Evolutionary conservation across 2,329 filamentous ascomycete genomes (phyloP), one percentile per base, ranked within the genome.

Genomic region (Elsinoe ampelina): DNA sequence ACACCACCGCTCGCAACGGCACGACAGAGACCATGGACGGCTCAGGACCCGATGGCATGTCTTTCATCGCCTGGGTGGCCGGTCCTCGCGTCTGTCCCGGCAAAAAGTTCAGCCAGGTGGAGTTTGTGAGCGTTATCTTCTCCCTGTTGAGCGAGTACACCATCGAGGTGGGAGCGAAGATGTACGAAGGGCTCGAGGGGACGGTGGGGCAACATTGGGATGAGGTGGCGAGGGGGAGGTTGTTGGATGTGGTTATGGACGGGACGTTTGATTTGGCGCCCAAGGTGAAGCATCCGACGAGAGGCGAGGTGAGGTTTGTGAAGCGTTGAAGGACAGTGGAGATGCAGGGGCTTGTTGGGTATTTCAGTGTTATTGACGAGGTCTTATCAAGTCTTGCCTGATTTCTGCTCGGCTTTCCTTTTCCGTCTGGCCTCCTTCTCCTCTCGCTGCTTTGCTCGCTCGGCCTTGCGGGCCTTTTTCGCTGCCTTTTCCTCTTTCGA

Each of bases 91-190:
- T 75, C 4, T 80, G 78, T 62, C 76, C 77, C 0, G 79, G 78
- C 1, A 71, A 75, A 67, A 80, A 79, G 62, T 77, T 81, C 70
- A 70, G 77, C 1, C 75, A 80, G 64, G 78, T 80, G 1, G 78
- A 81, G 63, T 79, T 80, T 63, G 72, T 74, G 3, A 72, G 71
- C 11, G 72, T 75, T 1, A 62, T 80, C 19, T 63, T 72, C 57
- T 69, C 69, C 2, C 60, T 78, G 10, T 6, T 48, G 20, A 48
- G 43, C 12, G 5, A 36, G 15, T 51, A 36, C n/a, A 51, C 20
- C 4, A 20, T 51, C 15, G 47, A 51, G 47, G 47, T 38, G 7
- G 47, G 47, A 5, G 30, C 15, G 13, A 48, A 48, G 43, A 48
- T 48, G 43, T 48, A 48, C 20, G 43, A 32, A 12, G 43, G 43